phyloP scores from a whole-genome alignment of 345 rosid species.

The Gynandropsis gynandra region DNA sequence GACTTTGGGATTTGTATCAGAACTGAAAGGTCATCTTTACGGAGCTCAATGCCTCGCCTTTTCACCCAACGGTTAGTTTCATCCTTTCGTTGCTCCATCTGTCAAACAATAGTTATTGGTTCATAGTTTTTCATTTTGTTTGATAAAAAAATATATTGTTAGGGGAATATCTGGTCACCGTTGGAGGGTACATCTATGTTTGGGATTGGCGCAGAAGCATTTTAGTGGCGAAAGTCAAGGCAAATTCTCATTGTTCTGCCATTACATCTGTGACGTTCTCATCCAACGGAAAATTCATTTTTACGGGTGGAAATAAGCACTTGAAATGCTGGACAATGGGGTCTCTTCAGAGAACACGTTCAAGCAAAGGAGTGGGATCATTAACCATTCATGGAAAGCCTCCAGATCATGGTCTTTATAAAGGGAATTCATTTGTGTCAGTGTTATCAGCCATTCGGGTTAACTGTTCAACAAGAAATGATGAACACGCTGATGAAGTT shows the following conservation, averaged over 20 bases:
- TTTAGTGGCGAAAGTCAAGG: slow-evolving; percentile 62
- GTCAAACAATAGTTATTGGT: neutral
- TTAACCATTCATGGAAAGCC: slow-evolving; percentile 47
- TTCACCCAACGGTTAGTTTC: slow-evolving; percentile 66
- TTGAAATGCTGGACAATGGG: slow-evolving; percentile 65
- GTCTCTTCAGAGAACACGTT: slow-evolving; percentile 45
- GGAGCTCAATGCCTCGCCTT: slow-evolving; percentile 74
- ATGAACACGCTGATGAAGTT: slow-evolving; percentile 31
- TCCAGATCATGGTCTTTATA: slow-evolving; percentile 47
- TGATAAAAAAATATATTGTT: slow-evolving; percentile 3
- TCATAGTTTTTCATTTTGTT: neutral
- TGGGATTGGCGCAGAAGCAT: slow-evolving; percentile 68
- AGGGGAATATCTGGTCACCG: slow-evolving; percentile 71
- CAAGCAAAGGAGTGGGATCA: slow-evolving; percentile 33
- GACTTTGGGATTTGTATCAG: slow-evolving; percentile 43
- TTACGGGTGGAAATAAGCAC: slow-evolving; percentile 78
- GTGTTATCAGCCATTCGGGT: slow-evolving; percentile 37
- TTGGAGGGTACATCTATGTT: slow-evolving; percentile 74
- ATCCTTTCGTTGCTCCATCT: neutral
- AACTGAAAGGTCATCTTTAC: slow-evolving; percentile 66
- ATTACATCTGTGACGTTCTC: slow-evolving; percentile 64
- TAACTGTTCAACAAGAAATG: slow-evolving; percentile 19
- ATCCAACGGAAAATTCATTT: slow-evolving; percentile 46
- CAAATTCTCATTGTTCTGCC: slow-evolving; percentile 49
- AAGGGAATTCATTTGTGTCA: slow-evolving; percentile 57